phyloP scores from a whole-genome alignment of 371 early-diverging fungal species.

The Mucor lusitanicus region DNA sequence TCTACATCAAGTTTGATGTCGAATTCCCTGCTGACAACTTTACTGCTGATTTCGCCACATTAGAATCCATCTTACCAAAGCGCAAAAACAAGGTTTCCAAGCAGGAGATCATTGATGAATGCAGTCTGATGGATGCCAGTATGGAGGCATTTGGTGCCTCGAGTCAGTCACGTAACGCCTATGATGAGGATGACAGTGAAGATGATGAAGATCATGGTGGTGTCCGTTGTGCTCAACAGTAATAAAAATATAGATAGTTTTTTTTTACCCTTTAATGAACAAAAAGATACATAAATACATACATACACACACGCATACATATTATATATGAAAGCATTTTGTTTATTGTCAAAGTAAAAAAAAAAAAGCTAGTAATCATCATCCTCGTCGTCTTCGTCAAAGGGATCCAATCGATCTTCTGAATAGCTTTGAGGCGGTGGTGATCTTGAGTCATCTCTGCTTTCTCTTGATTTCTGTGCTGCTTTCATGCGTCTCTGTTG shows the following conservation, averaged over 20 bases:
- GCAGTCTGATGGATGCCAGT: constrained; percentile 36
- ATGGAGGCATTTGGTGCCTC: constrained; percentile 42
- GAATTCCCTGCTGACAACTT: constrained; percentile 91
- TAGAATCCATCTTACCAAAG: constrained; percentile 58
- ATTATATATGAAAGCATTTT: too few species aligned
- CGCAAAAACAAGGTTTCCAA: constrained; percentile 26
- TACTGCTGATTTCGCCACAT: constrained; percentile 50
- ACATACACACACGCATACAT: not conserved
- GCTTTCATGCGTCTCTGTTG: constrained; percentile 31
- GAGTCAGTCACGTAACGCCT: constrained; percentile 35
- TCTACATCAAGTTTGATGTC: constrained; percentile 90
- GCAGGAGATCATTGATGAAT: constrained; percentile 51
- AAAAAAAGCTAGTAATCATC: constrained; percentile 15
- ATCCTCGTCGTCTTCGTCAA: constrained; percentile 41
- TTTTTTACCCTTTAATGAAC: not conserved
- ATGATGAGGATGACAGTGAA: constrained; percentile 73
- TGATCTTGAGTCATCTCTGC: constrained; percentile 18
- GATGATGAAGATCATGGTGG: constrained; percentile 56
- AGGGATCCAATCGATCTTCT: constrained; percentile 32
- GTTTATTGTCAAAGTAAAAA: too few species aligned
- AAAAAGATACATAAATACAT: not conserved
- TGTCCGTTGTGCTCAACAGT: constrained; percentile 89
- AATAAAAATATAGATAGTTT: constrained; percentile 37
- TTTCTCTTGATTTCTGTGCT: constrained; percentile 18
- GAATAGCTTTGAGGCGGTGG: constrained; percentile 22